Conservation (phyloP, 768 basidiomycete genomes). For the Gloeopeniophorella convolvens region DNA sequence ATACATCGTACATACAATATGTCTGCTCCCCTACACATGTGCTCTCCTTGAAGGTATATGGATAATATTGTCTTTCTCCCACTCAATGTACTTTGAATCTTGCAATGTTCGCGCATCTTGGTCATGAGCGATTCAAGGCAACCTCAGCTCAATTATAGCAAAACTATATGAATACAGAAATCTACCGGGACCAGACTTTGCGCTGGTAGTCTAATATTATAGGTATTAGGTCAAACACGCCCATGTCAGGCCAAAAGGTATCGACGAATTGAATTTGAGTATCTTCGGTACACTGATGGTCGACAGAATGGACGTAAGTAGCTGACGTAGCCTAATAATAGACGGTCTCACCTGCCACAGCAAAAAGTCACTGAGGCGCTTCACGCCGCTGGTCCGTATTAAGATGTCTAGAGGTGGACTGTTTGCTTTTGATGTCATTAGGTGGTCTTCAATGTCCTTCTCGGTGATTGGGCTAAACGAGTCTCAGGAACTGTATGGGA, state of each 20-base stretch:
- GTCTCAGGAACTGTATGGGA: neutral
- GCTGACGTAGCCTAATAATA: neutral
- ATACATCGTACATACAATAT: no score
- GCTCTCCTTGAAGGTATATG: no score
- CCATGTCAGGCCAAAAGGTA: slow-evolving; percentile 92
- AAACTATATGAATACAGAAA: neutral
- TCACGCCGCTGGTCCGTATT: slow-evolving; percentile 87
- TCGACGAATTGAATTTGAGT: slow-evolving; percentile 84
- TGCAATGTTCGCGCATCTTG: no score
- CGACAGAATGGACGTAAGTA: slow-evolving; percentile 9
- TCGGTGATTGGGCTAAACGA: slow-evolving; percentile 49
- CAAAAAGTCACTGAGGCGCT: slow-evolving; percentile 80
- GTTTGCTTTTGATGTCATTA: slow-evolving; percentile 57
- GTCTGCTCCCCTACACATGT: no score
- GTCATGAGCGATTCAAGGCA: neutral
- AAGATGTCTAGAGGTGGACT: slow-evolving; percentile 86
- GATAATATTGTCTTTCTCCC: neutral
- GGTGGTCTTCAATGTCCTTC: slow-evolving; percentile 54
- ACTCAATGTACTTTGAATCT: slow-evolving; percentile 10
- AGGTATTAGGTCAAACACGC: slow-evolving; percentile 78
- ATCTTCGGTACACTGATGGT: slow-evolving; percentile 61
- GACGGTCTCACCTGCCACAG: slow-evolving; percentile 83
- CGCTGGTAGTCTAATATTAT: slow-evolving; percentile 86
- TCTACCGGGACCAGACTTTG: slow-evolving; percentile 45
- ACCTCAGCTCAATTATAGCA: neutral